Percentiles rank a stretch among this genome's conserved stretches.
Conservation (phyloP, 345 rosid genomes). For the Anastatica hierochuntica region DNA sequence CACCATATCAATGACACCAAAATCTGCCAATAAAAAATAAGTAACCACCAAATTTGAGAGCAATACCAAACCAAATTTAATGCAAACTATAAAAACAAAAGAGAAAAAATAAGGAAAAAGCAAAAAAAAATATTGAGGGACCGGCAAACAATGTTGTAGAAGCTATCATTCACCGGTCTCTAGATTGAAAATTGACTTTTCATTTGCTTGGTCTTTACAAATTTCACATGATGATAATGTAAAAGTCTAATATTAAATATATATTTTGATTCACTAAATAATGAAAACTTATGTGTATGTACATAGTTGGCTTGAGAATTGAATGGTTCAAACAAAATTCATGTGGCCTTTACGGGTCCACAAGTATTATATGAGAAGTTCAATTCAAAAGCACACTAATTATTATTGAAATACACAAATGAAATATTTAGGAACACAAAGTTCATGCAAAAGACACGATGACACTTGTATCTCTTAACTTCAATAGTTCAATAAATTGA, state of each 20-base stretch:
- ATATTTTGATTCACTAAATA: neutral
- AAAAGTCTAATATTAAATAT: neutral
- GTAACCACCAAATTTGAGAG: no score
- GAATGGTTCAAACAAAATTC: constrained; percentile 2
- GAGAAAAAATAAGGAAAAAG: no score
- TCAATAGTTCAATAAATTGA: constrained; percentile 10
- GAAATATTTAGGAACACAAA: constrained; percentile 1
- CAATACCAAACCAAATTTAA: no score
- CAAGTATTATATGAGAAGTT: constrained; percentile 7
- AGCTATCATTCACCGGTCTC: no score
- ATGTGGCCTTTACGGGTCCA: constrained; percentile 24
- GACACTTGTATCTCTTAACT: constrained; percentile 16
- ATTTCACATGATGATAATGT: no score
- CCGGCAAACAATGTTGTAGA: no score
- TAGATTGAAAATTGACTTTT: no score
- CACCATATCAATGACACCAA: no score
- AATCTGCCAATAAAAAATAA: no score
- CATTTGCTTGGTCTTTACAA: no score
- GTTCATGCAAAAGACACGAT: constrained; percentile 19
- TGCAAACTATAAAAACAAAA: no score
- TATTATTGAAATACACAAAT: constrained; percentile 1
- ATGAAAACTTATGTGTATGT: neutral
- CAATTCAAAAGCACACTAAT: constrained; percentile 6
- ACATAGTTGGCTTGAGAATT: constrained; percentile 3
- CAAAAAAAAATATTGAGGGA: no score